Conservation (phyloP, 495 filamentous ascomycete species). For the Trichocladium uniseriatum region DNA sequence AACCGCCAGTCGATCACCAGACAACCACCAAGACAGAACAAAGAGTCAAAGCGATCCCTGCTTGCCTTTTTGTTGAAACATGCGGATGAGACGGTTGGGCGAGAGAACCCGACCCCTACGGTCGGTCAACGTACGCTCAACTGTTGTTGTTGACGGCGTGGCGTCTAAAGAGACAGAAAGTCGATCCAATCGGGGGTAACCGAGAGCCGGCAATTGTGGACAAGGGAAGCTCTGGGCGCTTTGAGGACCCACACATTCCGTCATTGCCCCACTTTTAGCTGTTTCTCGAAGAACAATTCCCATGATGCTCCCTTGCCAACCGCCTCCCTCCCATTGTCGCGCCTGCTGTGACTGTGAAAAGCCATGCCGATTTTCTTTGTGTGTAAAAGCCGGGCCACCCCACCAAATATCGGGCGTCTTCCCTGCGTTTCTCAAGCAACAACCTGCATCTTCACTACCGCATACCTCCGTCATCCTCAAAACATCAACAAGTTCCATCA, state of each 20-base stretch:
- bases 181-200: background rate
- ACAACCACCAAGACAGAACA: background rate
- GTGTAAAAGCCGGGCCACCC: conserved; percentile 2
- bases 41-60: background rate
- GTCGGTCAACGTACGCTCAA: no score
- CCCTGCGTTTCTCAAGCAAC: background rate
- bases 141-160: background rate
- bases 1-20: background rate
- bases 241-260: conserved; percentile 8
- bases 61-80: no score
- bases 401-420: background rate
- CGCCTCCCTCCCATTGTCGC: background rate
- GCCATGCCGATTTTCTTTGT: no score
- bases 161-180: background rate
- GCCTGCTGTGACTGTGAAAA: no score
- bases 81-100: no score
- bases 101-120: no score
- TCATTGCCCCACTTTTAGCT: conserved; percentile 20
- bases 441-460: background rate
- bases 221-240: background rate
- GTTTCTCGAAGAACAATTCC: conserved; percentile 10
- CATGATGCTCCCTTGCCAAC: conserved; percentile 14
- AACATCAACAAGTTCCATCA: no score
- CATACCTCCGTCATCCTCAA: no score
- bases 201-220: background rate